Evolutionary conservation across 345 rosid species (phyloP), one percentile per base, ranked within the genome.

Genomic region (Populus deltoides): DNA sequence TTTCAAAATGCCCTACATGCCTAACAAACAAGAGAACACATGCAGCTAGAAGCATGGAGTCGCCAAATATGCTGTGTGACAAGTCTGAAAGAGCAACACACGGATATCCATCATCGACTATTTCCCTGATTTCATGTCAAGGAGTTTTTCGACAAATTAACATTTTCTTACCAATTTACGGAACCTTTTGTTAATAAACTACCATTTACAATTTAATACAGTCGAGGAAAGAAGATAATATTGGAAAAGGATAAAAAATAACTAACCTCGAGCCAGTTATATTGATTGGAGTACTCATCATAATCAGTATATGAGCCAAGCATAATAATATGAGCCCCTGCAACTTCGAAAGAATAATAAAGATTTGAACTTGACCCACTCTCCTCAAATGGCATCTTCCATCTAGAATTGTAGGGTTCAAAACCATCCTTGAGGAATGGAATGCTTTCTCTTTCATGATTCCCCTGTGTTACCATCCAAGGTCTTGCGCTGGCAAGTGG

Each of bases 391-490:
- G 98, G 98, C 97, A 94, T 94, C 88, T 94, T 94, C 97, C 99
- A 93, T 81, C 98, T 90, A 22, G 94, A 85, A 86, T 94, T 92
- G 41, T 83, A 96, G 73, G 98, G 88, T 45, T 84, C 76, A 84
- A 96, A 96, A 3, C 88, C 93, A 86, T 90, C 93, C 53, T 81
- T 86, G 8, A 96, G 4, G 27, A 92, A 57, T 1, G 91, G 97
- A 78, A 96, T 90, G 80, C 16, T 79, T 87, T 96, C 99, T 78
- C 78, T 80, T 71, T 96, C 98, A 72, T 96, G 99, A 89, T 96
- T 96, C 69, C 97, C 99, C 83, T 94, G 80, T 1, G 99, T 96
- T 43, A 92, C 99, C 99, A 96, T 96, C 99, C 99, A 96, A 0
- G 99, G 97, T 83, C 90, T 90, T 27, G 94, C 86, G 79, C 98